Percentiles rank a stretch among this genome's conserved stretches.
Evolutionary conservation across 306 rosid species (phyloP).

Genomic region (Pueraria montana): DNA sequence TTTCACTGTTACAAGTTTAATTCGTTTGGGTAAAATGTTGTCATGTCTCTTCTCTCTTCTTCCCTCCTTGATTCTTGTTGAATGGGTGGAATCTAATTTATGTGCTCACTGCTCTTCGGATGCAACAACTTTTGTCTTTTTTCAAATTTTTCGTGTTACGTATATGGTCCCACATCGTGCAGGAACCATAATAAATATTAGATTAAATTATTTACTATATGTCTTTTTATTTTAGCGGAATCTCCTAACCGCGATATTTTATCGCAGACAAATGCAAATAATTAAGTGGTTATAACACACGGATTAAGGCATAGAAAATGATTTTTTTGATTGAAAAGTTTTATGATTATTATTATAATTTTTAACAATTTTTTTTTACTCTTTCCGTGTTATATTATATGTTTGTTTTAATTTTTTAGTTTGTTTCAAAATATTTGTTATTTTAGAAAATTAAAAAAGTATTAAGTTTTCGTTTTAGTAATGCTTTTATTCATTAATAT

Average conservation of each 20-base stretch:
- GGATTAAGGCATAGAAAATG: not conserved
- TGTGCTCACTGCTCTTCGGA: constrained; percentile 31
- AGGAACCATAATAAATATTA: constrained; percentile 21
- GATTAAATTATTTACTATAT: not conserved
- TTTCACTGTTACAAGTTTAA: not conserved
- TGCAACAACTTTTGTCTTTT: constrained; percentile 49
- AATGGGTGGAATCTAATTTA: constrained; percentile 42
- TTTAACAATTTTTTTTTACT: too few species aligned
- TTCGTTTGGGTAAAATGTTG: not conserved
- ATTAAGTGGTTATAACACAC: not conserved
- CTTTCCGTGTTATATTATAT: not conserved
- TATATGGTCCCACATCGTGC: constrained; percentile 22
- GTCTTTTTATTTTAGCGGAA: not conserved
- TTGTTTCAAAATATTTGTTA: not conserved
- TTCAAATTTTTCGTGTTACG: not conserved
- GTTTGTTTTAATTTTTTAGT: not conserved
- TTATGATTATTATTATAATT: too few species aligned
- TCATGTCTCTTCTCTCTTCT: not conserved
- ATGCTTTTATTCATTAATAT: not conserved
- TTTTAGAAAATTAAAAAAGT: not conserved
- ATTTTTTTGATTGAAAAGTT: too few species aligned
- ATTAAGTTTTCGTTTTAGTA: not conserved
- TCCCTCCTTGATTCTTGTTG: constrained; percentile 17
- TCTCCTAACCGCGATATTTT: not conserved
- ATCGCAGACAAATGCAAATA: not conserved